Evolutionary conservation across 768 basidiomycete species (phyloP).

Genomic region (Mycena belliarum): DNA sequence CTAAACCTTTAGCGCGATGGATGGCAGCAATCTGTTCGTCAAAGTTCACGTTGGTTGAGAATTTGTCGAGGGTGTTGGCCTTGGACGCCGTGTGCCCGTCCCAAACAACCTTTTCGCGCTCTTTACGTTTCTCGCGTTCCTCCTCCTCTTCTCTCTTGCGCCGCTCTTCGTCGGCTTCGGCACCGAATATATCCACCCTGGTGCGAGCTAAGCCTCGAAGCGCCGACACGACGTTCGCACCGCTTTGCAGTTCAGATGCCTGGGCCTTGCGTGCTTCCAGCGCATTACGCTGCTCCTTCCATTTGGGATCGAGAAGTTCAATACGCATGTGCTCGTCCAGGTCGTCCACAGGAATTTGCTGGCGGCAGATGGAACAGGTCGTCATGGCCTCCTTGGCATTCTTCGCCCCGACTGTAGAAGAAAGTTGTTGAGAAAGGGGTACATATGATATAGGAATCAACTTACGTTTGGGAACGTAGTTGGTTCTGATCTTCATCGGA

Average conservation of each 20-base stretch:
- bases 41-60: constrained; percentile 89
- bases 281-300: constrained; percentile 93
- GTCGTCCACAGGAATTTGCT: constrained; percentile 94
- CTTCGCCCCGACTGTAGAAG: constrained; percentile 61
- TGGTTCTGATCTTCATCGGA: constrained; percentile 92
- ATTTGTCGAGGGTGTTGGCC: constrained; percentile 89
- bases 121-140: constrained; percentile 76
- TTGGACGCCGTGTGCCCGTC: constrained; percentile 97
- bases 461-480: constrained; percentile 93
- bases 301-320: constrained; percentile 94
- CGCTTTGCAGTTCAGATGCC: constrained; percentile 82
- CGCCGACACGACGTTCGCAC: constrained; percentile 92
- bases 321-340: constrained; percentile 98
- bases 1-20: constrained; percentile 88
- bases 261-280: constrained; percentile 90
- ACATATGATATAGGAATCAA: constrained; percentile 17
- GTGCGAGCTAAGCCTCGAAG: constrained; percentile 91
- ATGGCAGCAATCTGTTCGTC: constrained; percentile 98
- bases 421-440: constrained; percentile 4
- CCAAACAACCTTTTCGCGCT: constrained; percentile 96
- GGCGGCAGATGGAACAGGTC: constrained; percentile 92
- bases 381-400: constrained; percentile 71
- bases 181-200: constrained; percentile 98
- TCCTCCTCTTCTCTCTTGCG: constrained; percentile 87
- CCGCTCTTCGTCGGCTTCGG: constrained; percentile 88